Base-by-base conservation (phyloP, 2,329 filamentous ascomycete species). In the Neofusicoccum umdonicola region DNA sequence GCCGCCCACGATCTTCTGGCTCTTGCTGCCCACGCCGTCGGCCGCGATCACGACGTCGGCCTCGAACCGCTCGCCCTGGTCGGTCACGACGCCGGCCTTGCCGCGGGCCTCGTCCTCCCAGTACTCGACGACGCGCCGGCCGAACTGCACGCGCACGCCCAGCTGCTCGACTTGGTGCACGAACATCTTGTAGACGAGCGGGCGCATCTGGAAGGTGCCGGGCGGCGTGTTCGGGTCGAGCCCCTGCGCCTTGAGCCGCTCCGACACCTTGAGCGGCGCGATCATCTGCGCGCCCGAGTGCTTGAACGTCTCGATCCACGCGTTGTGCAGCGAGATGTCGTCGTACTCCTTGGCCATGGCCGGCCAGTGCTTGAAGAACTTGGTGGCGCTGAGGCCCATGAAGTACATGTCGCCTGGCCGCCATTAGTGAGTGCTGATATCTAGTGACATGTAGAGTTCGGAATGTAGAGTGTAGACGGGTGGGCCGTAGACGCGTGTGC, bases 331-430 rank as follows among this genome's bases (percentile, higher is more conserved):
- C 17, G 82, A 84, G 60, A 85, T 85, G 7, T 72, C 68, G 63
- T 82, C 78, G 72, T 83, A 85, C 67, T 85, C 82, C 57, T 78
- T 73, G 45, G 77, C 75, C 70, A 87, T 77, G 62, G 84, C 81
- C 9, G 83, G 82, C 83, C 83, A 85, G 66, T 85, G 82, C 71
- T 81, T 82, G 71, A 85, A 80, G 74, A 85, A 85, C 42, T 77
- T 79, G 50, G 82, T 85, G 22, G 83, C 83, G 52, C 81, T 84
- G 22, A 86, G 77, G 9, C 84, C 83, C 81, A 87, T 86, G 71
- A 85, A 85, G 74, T 84, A 85, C 82, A 85, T 86, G 72, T 87
- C 84, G 62, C 84, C 84, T 83, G 62, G 6, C 4, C 27, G 1
- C 7, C 0, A 19, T 31, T 7, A n/a, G 58, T 2, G 3, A 22